These are phyloP conservation scores for Zymoseptoria ardabiliae DNA, from an alignment of 2,329 filamentous ascomycete genomes.

Conservation along the genomic window DNA sequence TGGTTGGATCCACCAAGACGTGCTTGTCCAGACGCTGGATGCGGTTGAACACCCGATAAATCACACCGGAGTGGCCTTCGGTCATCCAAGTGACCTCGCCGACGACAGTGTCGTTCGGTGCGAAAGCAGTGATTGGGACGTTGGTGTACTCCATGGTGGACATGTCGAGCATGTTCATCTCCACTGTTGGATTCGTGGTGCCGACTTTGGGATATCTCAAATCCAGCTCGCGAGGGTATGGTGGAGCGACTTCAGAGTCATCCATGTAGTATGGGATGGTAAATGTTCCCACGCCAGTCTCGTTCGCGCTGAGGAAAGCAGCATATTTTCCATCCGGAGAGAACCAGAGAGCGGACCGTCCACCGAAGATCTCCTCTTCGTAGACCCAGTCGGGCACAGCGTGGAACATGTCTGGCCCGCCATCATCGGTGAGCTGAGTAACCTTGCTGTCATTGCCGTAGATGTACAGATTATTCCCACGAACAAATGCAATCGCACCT, in stretches of 20 bases:
- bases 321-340: constrained; percentile 50
- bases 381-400: constrained; percentile 60
- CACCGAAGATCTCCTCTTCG: constrained; percentile 51
- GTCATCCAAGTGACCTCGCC: constrained; percentile 64
- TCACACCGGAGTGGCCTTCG: constrained; percentile 50
- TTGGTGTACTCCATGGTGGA: constrained; percentile 38
- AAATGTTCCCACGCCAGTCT: constrained; percentile 61
- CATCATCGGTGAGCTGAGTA: constrained; percentile 52
- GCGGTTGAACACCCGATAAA: constrained; percentile 61
- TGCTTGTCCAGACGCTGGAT: constrained; percentile 60
- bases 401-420: constrained; percentile 56
- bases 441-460: constrained; percentile 49
- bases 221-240: constrained; percentile 56
- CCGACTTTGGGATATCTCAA: constrained; percentile 64
- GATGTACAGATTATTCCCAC: constrained; percentile 58
- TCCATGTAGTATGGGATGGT: constrained; percentile 62
- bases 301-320: constrained; percentile 52
- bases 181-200: constrained; percentile 58
- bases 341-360: constrained; percentile 49
- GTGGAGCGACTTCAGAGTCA: constrained; percentile 48
- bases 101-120: constrained; percentile 55
- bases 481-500: constrained; percentile 58
- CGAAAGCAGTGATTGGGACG: constrained; percentile 51
- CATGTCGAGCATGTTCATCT: constrained; percentile 52
- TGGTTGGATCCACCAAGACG: constrained; percentile 50